Evolutionary conservation across 2,329 filamentous ascomycete genomes (phyloP), one percentile per base, ranked within the genome.

Genomic region (Polychaeton citri): DNA sequence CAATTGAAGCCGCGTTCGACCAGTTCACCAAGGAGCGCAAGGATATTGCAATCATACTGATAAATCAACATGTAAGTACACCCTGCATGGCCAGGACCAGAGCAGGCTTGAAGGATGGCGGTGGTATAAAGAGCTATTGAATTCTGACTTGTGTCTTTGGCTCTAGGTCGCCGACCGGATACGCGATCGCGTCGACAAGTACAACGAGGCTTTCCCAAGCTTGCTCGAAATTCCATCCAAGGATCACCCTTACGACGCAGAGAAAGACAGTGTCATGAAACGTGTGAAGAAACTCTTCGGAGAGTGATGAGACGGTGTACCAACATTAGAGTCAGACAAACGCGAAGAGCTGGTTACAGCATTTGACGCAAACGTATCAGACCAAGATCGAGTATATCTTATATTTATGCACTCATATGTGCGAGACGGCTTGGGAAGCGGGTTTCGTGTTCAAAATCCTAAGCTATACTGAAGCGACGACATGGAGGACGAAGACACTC

Each of bases 191-290:
- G 80, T 98, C 48, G 90, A 98, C 61, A 77, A 76, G 24, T 95
- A 93, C 63, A 88, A 85, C 15, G 84, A 88, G 34, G 87, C 90
- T 4, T 98, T 98, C 63, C 90, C 90, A n/a, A 80, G 86, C 16
- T 73, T 98, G 37, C 76, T 98, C 39, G 90, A 98, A 62, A 96
- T 98, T 42, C 90, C 90, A 17, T 93, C 85, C 65, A 98, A 98
- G 70, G 90, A 98, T 60, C 90, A 98, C 59, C 90, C 90, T 2
- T 98, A 98, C 57, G 88, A 98, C 52, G 90, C 90, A 0, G 90
- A 98, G 64, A 98, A 98, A 69, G 90, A 98, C 61, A 96, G 88
- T 55, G 88, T 98, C 30, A 61, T 98, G 63, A 82, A 87, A 64
- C 74, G 90, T 47, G 90, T 98, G 45, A 68, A 74, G 57, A 74